Percentiles rank a stretch among this genome's conserved stretches.
These are phyloP conservation scores for Fusarium austroafricanum DNA, from an alignment of 2,329 filamentous ascomycete species.

Conservation along the genomic window DNA sequence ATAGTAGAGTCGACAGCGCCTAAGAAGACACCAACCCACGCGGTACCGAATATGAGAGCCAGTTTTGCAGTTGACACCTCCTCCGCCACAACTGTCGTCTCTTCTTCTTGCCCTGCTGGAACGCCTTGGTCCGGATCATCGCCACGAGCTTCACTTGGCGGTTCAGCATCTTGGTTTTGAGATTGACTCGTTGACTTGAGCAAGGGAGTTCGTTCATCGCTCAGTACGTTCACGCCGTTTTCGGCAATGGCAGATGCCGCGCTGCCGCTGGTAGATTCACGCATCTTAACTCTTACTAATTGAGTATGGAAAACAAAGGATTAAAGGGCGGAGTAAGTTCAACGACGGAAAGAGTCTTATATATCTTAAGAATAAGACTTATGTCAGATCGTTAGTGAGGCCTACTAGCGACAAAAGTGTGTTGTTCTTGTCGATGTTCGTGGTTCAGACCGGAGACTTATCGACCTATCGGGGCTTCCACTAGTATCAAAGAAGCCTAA, in stretches of 20 bases:
- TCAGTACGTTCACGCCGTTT: conserved; percentile 19
- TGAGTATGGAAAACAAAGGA: not conserved
- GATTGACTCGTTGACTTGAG: conserved; percentile 37
- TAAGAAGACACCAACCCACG: conserved; percentile 71
- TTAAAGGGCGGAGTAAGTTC: not conserved
- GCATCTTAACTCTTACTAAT: conserved; percentile 22
- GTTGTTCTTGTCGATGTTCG: conserved; percentile 5
- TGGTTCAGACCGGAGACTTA: conserved; percentile 7
- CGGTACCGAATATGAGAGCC: conserved; percentile 64
- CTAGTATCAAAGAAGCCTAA: conserved; percentile 5
- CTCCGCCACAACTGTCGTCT: conserved; percentile 61
- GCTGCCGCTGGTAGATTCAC: conserved; percentile 27
- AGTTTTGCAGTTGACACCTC: conserved; percentile 62
- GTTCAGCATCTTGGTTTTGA: conserved; percentile 14
- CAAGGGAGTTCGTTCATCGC: conserved; percentile 45
- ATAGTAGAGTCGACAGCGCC: conserved; percentile 81
- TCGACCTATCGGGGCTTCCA: conserved; percentile 15
- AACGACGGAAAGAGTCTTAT: not conserved
- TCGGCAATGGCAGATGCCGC: conserved; percentile 32
- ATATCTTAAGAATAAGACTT: conserved; percentile 1
- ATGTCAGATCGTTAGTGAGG: conserved; percentile 4
- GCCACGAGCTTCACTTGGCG: conserved; percentile 16
- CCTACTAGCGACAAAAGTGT: not conserved
- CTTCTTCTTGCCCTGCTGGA: conserved; percentile 51
- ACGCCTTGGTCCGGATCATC: conserved; percentile 12